Evolutionary conservation across 495 filamentous ascomycete species (phyloP).

Genomic region (Daldinia vernicosa): DNA sequence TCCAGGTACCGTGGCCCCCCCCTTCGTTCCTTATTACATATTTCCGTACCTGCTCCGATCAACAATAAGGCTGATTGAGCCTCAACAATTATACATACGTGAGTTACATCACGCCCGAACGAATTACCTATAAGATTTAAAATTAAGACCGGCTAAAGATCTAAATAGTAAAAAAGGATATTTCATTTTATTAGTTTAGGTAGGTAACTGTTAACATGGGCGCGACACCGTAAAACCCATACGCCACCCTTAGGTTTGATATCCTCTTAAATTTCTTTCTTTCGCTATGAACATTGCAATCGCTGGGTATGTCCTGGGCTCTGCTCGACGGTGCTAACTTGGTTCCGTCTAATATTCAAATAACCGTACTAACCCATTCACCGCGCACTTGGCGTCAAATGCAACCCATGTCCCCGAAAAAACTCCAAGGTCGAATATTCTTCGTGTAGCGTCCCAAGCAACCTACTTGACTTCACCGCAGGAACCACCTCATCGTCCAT

Average conservation of each 20-base stretch:
- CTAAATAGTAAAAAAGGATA: neutral
- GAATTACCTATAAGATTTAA: neutral
- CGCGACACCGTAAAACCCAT: neutral
- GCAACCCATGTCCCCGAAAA: constrained; percentile 28
- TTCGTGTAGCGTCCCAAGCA: constrained; percentile 14
- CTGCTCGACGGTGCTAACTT: constrained; percentile 13
- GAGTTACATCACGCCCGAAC: neutral
- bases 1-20: neutral
- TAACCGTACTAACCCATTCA: constrained; percentile 19
- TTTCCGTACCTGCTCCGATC: neutral
- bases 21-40: neutral
- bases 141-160: neutral
- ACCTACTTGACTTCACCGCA: constrained; percentile 6
- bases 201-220: neutral
- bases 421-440: constrained; percentile 30
- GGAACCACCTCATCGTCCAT: neutral
- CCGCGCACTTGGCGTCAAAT: constrained; percentile 33
- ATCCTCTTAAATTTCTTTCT: constrained; percentile 27
- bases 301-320: constrained; percentile 39
- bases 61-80: constrained; percentile 21
- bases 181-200: constrained; percentile 9
- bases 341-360: constrained; percentile 27
- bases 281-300: constrained; percentile 19
- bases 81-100: constrained; percentile 17
- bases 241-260: constrained; percentile 20